phyloP scores from a whole-genome alignment of 2,329 filamentous ascomycete species.

The Aspergillus flavus region DNA sequence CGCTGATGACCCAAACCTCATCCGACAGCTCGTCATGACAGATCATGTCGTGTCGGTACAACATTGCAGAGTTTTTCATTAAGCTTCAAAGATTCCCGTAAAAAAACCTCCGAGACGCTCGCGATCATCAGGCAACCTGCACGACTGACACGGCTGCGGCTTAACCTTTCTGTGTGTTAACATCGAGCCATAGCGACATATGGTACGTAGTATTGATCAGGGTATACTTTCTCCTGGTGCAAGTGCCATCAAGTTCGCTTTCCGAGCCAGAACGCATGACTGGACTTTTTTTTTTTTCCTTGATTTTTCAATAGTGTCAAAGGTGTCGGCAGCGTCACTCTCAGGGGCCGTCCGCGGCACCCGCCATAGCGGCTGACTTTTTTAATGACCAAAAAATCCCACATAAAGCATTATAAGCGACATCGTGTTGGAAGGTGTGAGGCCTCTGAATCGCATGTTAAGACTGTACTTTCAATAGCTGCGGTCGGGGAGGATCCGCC shows the following conservation, averaged over 20 bases:
- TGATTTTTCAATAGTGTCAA: too few species aligned
- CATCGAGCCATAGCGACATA: not conserved
- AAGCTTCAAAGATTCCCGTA: not conserved
- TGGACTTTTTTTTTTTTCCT: too few species aligned
- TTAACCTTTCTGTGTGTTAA: not conserved
- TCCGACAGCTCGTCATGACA: not conserved
- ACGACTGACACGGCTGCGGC: not conserved
- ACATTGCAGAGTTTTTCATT: not conserved
- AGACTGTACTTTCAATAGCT: not conserved
- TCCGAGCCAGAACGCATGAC: not conserved
- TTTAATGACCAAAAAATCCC: not conserved
- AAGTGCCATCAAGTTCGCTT: not conserved
- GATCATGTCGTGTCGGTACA: not conserved
- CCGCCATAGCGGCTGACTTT: not conserved
- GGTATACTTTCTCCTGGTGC: not conserved
- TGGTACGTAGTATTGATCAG: not conserved
- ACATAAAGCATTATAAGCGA: not conserved
- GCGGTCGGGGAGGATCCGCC: not conserved
- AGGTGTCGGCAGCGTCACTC: not conserved
- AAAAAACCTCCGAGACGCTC: not conserved
- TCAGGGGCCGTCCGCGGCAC: not conserved
- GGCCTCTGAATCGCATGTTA: not conserved
- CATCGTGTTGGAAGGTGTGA: not conserved
- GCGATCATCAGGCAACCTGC: not conserved
- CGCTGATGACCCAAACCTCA: not conserved